Evolutionary conservation across 495 filamentous ascomycete species (phyloP).

Genomic region (Lepraria neglecta): DNA sequence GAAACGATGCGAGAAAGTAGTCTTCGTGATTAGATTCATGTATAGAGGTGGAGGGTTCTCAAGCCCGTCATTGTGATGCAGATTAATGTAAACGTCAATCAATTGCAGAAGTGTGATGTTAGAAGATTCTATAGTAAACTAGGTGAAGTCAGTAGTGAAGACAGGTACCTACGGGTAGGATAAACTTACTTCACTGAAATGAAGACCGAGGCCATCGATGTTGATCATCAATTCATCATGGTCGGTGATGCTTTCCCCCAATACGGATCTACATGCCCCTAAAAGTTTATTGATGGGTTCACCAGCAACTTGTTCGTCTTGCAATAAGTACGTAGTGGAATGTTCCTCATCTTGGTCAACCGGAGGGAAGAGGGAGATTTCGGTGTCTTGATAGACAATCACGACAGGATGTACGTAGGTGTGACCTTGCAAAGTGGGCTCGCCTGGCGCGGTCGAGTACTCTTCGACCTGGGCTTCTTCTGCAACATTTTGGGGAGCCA

Average conservation of each 20-base stretch:
- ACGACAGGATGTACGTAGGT: slow-evolving; percentile 44
- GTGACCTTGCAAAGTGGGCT: neutral
- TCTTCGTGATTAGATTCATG: slow-evolving; percentile 46
- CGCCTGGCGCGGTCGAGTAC: neutral
- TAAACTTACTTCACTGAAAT: slow-evolving; percentile 62
- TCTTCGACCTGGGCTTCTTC: neutral
- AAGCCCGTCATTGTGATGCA: slow-evolving; percentile 55
- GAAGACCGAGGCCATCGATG: slow-evolving; percentile 60
- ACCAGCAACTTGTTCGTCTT: slow-evolving; percentile 56
- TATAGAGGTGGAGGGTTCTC: slow-evolving; percentile 50
- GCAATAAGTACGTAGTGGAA: slow-evolving; percentile 65
- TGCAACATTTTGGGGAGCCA: neutral
- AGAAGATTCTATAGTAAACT: slow-evolving; percentile 15
- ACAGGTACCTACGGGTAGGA: neutral
- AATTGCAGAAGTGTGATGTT: slow-evolving; percentile 49
- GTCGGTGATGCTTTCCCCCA: slow-evolving; percentile 58
- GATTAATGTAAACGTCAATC: slow-evolving; percentile 49
- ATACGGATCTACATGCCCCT: slow-evolving; percentile 55
- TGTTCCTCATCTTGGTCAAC: slow-evolving; percentile 49
- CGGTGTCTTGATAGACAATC: slow-evolving; percentile 59
- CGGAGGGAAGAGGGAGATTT: slow-evolving; percentile 67
- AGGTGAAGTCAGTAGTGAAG: slow-evolving; percentile 6
- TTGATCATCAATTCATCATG: slow-evolving; percentile 65
- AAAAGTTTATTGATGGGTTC: slow-evolving; percentile 55
- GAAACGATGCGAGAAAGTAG: slow-evolving; percentile 46